Conservation (phyloP, 208 protist species). For the Phytomonas sp. region DNA sequence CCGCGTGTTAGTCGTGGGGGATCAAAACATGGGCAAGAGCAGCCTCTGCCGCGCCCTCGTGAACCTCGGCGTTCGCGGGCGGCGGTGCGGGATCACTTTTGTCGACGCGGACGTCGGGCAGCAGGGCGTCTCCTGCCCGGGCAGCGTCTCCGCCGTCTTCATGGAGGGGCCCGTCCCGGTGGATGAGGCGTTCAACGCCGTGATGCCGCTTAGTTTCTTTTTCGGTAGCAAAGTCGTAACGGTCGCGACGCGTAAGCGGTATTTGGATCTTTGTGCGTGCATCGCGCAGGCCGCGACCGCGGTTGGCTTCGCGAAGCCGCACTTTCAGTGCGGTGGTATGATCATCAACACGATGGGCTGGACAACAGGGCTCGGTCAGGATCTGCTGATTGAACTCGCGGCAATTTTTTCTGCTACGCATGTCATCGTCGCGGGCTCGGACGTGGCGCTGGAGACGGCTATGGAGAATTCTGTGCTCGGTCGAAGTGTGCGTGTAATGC, state of each 20-base stretch:
- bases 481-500: slow-evolving; percentile 34
- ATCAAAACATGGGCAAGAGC: slow-evolving; percentile 61
- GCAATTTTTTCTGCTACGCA: slow-evolving; percentile 74
- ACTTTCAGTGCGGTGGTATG: slow-evolving; percentile 53
- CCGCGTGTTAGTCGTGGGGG: slow-evolving; percentile 65
- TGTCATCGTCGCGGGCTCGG: slow-evolving; percentile 57
- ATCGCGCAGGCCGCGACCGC: slow-evolving; percentile 39
- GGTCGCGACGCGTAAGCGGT: slow-evolving; percentile 49
- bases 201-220: slow-evolving; percentile 78
- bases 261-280: slow-evolving; percentile 68
- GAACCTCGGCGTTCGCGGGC: slow-evolving; percentile 46
- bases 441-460: slow-evolving; percentile 43
- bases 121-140: slow-evolving; percentile 60
- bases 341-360: slow-evolving; percentile 78
- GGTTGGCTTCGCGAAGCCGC: slow-evolving; percentile 29
- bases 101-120: slow-evolving; percentile 74
- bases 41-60: slow-evolving; percentile 41
- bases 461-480: slow-evolving; percentile 36
- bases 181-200: slow-evolving; percentile 56
- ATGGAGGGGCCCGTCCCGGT: slow-evolving; percentile 47
- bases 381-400: slow-evolving; percentile 58
- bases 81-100: slow-evolving; percentile 37
- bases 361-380: slow-evolving; percentile 39
- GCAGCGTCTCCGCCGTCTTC: slow-evolving; percentile 58
- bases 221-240: slow-evolving; percentile 51